Percentiles rank a stretch among this genome's conserved stretches.
phyloP scores from a whole-genome alignment of 179 eudicot species.

The Camellia oleifera region DNA sequence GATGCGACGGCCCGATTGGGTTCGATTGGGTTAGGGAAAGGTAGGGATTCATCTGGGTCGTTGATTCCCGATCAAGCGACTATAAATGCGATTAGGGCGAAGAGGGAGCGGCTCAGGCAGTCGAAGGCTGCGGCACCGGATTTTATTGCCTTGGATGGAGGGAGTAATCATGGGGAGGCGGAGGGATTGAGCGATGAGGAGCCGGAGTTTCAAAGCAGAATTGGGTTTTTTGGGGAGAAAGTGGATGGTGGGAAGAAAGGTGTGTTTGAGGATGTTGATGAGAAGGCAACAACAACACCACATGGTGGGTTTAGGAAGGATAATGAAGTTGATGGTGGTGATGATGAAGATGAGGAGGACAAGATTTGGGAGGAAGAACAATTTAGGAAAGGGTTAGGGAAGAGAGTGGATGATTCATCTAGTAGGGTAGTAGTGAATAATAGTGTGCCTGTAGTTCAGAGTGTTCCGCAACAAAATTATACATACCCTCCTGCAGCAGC shows the following conservation, averaged over 20 bases:
- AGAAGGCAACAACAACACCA: slow-evolving; percentile 17
- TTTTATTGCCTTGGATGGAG: slow-evolving; percentile 74
- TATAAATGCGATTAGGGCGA: slow-evolving; percentile 65
- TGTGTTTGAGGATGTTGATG: slow-evolving; percentile 74
- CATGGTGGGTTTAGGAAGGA: slow-evolving; percentile 13
- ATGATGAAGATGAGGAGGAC: slow-evolving; percentile 89
- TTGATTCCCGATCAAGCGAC: slow-evolving; percentile 54
- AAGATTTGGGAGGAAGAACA: slow-evolving; percentile 97
- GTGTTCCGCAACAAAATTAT: slow-evolving; percentile 38
- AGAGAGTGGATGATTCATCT: slow-evolving; percentile 71
- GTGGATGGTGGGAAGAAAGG: slow-evolving; percentile 52
- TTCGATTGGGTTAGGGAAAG: slow-evolving; percentile 35
- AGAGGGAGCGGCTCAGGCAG: slow-evolving; percentile 70
- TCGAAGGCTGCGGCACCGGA: slow-evolving; percentile 73
- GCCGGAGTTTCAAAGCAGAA: slow-evolving; percentile 81
- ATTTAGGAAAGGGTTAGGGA: slow-evolving; percentile 84
- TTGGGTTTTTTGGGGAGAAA: slow-evolving; percentile 70
- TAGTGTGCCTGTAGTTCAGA: slow-evolving; percentile 39
- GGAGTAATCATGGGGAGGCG: slow-evolving; percentile 90
- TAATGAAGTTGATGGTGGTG: slow-evolving; percentile 29
- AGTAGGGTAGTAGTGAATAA: slow-evolving; percentile 25
- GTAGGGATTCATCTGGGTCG: not conserved
- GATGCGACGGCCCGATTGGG: slow-evolving; percentile 32
- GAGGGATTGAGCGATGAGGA: slow-evolving; percentile 99
- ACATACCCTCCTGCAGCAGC: slow-evolving; percentile 22